phyloP scores from a whole-genome alignment of 2,329 filamentous ascomycete species.

The Diaporthe sp. region DNA sequence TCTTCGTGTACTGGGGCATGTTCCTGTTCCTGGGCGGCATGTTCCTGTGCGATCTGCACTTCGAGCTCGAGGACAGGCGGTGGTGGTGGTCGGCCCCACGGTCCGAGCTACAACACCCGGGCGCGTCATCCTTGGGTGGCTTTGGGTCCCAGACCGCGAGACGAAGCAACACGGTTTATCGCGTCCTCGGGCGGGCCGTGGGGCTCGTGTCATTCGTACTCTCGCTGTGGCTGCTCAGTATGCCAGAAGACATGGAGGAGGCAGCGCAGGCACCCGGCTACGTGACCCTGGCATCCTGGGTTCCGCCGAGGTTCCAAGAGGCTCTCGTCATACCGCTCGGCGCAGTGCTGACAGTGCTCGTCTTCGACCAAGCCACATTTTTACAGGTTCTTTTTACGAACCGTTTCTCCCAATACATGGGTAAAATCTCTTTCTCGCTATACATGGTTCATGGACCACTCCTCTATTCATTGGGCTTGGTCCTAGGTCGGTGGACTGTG shows the following conservation, averaged over 20 bases:
- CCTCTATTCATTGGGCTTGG: conserved; percentile 36
- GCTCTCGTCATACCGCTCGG: conserved; percentile 21
- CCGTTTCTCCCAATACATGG: conserved; percentile 40
- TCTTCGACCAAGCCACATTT: conserved; percentile 33
- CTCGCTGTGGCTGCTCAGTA: conserved; percentile 37
- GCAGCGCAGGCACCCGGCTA: conserved; percentile 9
- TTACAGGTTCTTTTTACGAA: conserved; percentile 39
- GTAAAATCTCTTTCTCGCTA: conserved; percentile 35
- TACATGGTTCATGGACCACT: conserved; percentile 40
- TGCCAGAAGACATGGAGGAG: conserved; percentile 17
- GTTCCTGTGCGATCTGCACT: conserved; percentile 49
- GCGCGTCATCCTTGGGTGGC: neutral
- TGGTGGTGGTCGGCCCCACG: neutral
- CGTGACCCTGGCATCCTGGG: neutral
- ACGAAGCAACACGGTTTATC: neutral
- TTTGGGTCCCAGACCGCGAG: neutral
- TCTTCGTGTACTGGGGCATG: conserved; percentile 46
- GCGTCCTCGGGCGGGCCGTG: neutral
- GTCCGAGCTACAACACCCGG: neutral
- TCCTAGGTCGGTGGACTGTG: conserved; percentile 13
- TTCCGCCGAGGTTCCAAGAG: conserved; percentile 20
- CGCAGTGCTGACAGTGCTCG: conserved; percentile 31
- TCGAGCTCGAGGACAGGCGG: conserved; percentile 42
- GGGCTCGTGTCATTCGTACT: conserved; percentile 27
- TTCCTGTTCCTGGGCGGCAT: conserved; percentile 51